Evolutionary conservation across 1,139 yeast genomes (phyloP), one percentile per base, ranked within the genome.

Genomic region (Blastobotrys indianensis): DNA sequence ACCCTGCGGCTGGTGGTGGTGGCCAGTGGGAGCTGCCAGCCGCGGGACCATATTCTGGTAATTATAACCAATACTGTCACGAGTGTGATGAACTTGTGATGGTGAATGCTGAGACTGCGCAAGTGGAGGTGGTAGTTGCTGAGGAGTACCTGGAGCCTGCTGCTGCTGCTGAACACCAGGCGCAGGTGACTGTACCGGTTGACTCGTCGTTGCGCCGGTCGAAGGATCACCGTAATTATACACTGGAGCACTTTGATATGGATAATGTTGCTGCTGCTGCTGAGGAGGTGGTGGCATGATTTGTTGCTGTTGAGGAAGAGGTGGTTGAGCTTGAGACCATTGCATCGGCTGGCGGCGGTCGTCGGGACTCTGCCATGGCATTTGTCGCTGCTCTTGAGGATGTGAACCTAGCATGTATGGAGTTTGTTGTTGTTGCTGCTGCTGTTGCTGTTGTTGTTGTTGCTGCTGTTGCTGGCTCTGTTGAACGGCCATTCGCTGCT

Each of bases 401-500:
- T 20, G 25, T 20, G 25, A 20, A 20, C 25, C 25, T 7, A 20
- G 4, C 25, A 20, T 20, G 7, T 20, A 20, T 20, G 25, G 25
- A 4, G 25, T 4, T 28, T 44, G 49, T 31, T 50, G 50, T 32
- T 44, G 50, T 40, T 46, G 56, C 17, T 40, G 43, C 37, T 44
- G 44, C 28, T 38, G 45, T 12, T 36, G 46, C 30, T 44, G 49
- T 31, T 50, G 50, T 32, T 44, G 50, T 40, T 46, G 56, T 13
- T 40, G 43, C 39, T 44, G 44, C 29, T 39, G 45, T 12, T 37
- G 47, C 17, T 48, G 49, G 16, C 49, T 51, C 30, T 46, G 52
- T 7, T 43, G 43, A 15, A 50, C 54, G 33, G 54, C 61, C 29
- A 44, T 44, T 29, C 57, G 53, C 31, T 50, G 48, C 35, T 49